Conservation (phyloP, 2,329 filamentous ascomycete species). For the Xylariaceae sp. region DNA sequence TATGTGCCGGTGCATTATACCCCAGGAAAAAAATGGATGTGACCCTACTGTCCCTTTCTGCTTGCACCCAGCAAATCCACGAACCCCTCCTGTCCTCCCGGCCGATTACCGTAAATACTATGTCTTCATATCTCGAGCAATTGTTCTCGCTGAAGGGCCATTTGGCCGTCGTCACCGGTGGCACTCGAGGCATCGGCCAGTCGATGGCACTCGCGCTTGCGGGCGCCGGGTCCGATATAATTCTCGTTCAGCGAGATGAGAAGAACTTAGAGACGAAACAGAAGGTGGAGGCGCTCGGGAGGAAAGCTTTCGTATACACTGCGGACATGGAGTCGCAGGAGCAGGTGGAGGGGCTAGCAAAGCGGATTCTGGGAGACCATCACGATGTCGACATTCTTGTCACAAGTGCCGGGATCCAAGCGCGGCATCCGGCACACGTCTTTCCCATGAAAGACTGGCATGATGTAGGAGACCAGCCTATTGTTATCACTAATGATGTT, state of each 20-base stretch:
- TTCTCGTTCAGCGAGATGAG: slow-evolving; percentile 48
- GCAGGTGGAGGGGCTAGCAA: slow-evolving; percentile 56
- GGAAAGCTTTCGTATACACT: slow-evolving; percentile 62
- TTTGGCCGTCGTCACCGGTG: slow-evolving; percentile 52
- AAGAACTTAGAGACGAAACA: slow-evolving; percentile 50
- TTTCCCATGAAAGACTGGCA: slow-evolving; percentile 78
- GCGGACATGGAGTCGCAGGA: slow-evolving; percentile 60
- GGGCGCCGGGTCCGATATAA: slow-evolving; percentile 52
- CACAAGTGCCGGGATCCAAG: slow-evolving; percentile 81
- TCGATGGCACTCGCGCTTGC: slow-evolving; percentile 54
- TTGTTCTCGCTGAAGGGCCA: slow-evolving; percentile 52
- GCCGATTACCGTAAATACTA: background rate
- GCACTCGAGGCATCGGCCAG: slow-evolving; percentile 53
- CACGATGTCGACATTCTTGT: slow-evolving; percentile 70
- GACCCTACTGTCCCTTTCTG: no score
- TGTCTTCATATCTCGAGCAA: slow-evolving; percentile 22
- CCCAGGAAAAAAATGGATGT: no score
- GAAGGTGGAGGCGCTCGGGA: slow-evolving; percentile 59
- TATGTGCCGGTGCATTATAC: no score
- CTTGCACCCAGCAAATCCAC: no score
- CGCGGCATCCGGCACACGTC: slow-evolving; percentile 66
- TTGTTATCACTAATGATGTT: background rate
- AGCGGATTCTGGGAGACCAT: slow-evolving; percentile 56
- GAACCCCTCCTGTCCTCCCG: no score
- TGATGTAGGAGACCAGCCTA: slow-evolving; percentile 47